Base-by-base conservation (phyloP, 2,329 filamentous ascomycete genomes). In the Huntiella bhutanensis region DNA sequence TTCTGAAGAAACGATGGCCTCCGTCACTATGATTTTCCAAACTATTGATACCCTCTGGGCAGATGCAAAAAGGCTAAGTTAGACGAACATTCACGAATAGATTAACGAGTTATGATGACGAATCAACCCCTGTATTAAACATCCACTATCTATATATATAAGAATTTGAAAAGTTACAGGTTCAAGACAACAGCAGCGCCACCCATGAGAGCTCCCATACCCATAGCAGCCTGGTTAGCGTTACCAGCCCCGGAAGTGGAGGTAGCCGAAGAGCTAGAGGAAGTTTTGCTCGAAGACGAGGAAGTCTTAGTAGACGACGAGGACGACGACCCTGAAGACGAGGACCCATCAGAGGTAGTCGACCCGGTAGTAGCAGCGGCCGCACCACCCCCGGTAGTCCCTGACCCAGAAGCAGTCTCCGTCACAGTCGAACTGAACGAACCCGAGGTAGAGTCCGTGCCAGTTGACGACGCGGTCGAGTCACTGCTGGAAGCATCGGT, bases 21-120 rank as follows among this genome's bases (percentile, higher is more conserved):
- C 77, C 46, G 82, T 95, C 37, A 98, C 88, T 8, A 81, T 82
- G 5, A 79, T 94, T 7, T 98, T 96, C 56, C 88, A 96, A 62
- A 77, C 86, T 28, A 71, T 96, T 41, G 91, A 98, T 64, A 68
- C 66, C 44, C 62, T 95, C 55, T 93, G 48, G 48, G 33, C 15
- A n/a, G 48, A 43, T 33, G 39, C 48, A 17, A 45, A 45, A n/a
- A 43, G 41, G 10, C 13, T 22, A 6, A 39, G 13, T 11, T 43
- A 46, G 37, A 33, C 12, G 2, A n/a, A 10, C 3, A 36, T 36
- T n/a, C 10, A 41, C 17, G 12, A 22, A 41, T 13, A 28, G 6
- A 41, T 41, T 41, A 28, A 34, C 32, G n/a, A 43, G 6, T 34
- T 34, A 33, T 16, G 15, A 35, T 33, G 32, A 43, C 15, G 17